phyloP scores from a whole-genome alignment of 495 filamentous ascomycete species.

The Aspergillus asperescens region DNA sequence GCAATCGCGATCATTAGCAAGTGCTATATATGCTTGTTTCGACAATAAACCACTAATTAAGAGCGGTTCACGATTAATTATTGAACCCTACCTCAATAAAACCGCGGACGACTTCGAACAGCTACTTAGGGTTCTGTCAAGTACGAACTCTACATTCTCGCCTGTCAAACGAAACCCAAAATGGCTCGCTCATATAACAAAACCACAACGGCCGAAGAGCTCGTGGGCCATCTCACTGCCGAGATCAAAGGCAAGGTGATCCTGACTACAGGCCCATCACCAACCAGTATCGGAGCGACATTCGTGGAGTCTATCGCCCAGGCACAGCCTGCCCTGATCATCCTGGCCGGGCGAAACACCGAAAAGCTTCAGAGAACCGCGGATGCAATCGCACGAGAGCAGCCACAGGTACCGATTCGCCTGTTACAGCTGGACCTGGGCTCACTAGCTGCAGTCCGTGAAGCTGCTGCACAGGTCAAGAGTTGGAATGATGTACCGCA shows the following conservation, averaged over 20 bases:
- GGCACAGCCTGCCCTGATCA: conserved; percentile 48
- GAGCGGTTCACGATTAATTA: no score
- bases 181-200: neutral
- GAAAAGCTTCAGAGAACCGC: conserved; percentile 36
- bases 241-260: conserved; percentile 35
- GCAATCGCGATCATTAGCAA: no score
- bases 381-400: conserved; percentile 24
- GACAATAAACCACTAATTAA: no score
- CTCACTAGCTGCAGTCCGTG: conserved; percentile 39
- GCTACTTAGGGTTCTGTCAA: no score
- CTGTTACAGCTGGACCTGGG: conserved; percentile 29
- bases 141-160: no score
- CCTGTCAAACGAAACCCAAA: no score
- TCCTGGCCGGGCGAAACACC: conserved; percentile 47
- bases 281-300: conserved; percentile 42
- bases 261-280: conserved; percentile 48
- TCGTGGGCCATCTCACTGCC: neutral
- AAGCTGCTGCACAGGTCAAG: conserved; percentile 40
- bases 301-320: conserved; percentile 44
- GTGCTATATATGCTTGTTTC: no score
- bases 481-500: conserved; percentile 37
- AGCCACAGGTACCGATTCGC: conserved; percentile 4
- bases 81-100: no score
- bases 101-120: no score
- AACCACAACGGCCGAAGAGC: neutral